Evolutionary conservation across 2,329 filamentous ascomycete species (phyloP).

Genomic region (Fonsecaea nubica): DNA sequence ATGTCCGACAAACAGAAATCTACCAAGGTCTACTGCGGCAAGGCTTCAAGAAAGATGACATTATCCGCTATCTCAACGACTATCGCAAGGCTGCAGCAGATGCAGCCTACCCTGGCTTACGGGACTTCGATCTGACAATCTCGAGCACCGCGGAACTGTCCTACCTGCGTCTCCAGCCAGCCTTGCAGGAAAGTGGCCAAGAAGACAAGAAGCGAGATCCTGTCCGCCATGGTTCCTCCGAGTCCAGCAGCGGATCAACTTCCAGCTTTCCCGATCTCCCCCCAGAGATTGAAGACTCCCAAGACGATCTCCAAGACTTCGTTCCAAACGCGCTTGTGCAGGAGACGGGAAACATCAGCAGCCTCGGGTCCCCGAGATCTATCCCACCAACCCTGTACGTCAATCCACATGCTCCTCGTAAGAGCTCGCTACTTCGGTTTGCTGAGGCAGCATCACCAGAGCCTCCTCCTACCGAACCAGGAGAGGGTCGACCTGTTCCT

Average conservation of each 20-base stretch:
- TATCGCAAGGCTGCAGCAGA: constrained; percentile 23
- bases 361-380: constrained; percentile 16
- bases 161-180: constrained; percentile 2
- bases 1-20: constrained; percentile 41
- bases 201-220: neutral
- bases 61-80: constrained; percentile 36
- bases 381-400: constrained; percentile 12
- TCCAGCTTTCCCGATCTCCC: constrained; percentile 12
- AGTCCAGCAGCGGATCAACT: neutral
- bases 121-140: constrained; percentile 4
- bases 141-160: constrained; percentile 33
- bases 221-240: neutral
- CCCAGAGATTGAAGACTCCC: neutral
- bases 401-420: constrained; percentile 37
- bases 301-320: neutral
- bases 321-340: neutral
- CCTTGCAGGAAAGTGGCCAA: neutral
- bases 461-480: constrained; percentile 7
- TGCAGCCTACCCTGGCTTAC: neutral
- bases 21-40: constrained; percentile 37
- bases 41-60: constrained; percentile 39
- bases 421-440: constrained; percentile 40
- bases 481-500: constrained; percentile 4
- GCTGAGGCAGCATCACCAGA: constrained; percentile 33
- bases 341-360: neutral